phyloP scores from a whole-genome alignment of 768 basidiomycete genomes.

The Auricularia sp. region DNA sequence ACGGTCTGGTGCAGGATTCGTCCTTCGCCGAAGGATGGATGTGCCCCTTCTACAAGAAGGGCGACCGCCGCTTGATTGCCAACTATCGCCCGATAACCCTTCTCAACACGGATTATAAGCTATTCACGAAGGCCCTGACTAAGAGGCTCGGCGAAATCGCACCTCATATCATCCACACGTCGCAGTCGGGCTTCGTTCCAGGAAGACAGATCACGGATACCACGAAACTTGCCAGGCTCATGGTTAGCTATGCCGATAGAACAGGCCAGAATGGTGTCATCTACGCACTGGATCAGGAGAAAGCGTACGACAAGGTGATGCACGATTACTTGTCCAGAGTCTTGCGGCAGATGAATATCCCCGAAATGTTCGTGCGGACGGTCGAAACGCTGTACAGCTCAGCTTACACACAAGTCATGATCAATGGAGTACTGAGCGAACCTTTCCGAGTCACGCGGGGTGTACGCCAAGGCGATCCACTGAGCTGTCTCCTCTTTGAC shows the following conservation, averaged over 20 bases:
- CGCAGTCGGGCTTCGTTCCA: constrained; percentile 32
- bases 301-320: constrained; percentile 14
- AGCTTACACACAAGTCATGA: constrained; percentile 22
- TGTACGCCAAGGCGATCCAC: constrained; percentile 29
- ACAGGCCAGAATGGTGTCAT: constrained; percentile 10
- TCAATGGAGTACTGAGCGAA: constrained; percentile 24
- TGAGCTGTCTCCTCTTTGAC: constrained; percentile 32
- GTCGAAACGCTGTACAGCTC: constrained; percentile 21
- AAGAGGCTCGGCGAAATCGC: constrained; percentile 11
- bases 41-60: constrained; percentile 31
- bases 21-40: constrained; percentile 24
- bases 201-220: constrained; percentile 25
- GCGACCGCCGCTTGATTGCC: constrained; percentile 3
- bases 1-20: constrained; percentile 11
- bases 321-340: constrained; percentile 13
- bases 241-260: constrained; percentile 10
- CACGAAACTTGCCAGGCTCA: constrained; percentile 16
- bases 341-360: constrained; percentile 6
- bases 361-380: constrained; percentile 14
- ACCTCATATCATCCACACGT: constrained; percentile 18
- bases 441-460: constrained; percentile 22
- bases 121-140: constrained; percentile 18
- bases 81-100: constrained; percentile 17
- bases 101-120: constrained; percentile 26
- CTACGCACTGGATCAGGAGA: constrained; percentile 13